These are phyloP conservation scores for Colletotrichum sp. DNA, from an alignment of 2,329 filamentous ascomycete genomes.

Conservation along the genomic window DNA sequence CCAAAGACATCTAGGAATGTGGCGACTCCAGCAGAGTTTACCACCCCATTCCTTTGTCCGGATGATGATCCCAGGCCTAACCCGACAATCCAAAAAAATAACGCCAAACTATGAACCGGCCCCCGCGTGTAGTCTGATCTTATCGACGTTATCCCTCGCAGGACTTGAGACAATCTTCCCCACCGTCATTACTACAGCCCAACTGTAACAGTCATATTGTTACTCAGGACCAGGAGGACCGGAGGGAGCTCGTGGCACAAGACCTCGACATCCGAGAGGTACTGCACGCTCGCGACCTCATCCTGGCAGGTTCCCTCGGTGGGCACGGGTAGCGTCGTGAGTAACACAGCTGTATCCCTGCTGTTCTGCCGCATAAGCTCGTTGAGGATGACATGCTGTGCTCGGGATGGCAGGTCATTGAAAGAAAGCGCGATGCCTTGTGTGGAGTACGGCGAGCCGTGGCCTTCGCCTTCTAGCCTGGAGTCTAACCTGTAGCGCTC, in stretches of 20 bases:
- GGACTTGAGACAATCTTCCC: constrained; percentile 2
- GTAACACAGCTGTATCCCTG: constrained; percentile 73
- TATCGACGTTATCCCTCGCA: constrained; percentile 13
- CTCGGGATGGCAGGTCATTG: constrained; percentile 83
- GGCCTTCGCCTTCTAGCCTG: constrained; percentile 22
- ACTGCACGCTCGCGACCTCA: constrained; percentile 72
- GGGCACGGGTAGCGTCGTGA: constrained; percentile 84
- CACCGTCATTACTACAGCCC: constrained; percentile 48
- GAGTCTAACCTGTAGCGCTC: constrained; percentile 39
- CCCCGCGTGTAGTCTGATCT: constrained; percentile 13
- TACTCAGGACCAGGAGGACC: constrained; percentile 79
- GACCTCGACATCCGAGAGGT: constrained; percentile 79
- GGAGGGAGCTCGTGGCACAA: constrained; percentile 79
- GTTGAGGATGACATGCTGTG: constrained; percentile 86
- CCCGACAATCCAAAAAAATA: not conserved
- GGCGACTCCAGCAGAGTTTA: constrained; percentile 13
- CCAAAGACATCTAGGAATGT: constrained; percentile 20
- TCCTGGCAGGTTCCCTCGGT: constrained; percentile 75
- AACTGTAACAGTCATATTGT: constrained; percentile 88
- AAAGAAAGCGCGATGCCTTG: constrained; percentile 76
- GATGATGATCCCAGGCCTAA: constrained; percentile 10
- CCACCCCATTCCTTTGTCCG: constrained; percentile 19
- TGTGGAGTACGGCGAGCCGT: constrained; percentile 55
- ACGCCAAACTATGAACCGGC: constrained; percentile 15
- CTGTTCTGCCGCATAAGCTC: constrained; percentile 77